Evolutionary conservation across 495 filamentous ascomycete species (phyloP), one percentile per base, ranked within the genome.

Genomic region (Aspergillus affinis): DNA sequence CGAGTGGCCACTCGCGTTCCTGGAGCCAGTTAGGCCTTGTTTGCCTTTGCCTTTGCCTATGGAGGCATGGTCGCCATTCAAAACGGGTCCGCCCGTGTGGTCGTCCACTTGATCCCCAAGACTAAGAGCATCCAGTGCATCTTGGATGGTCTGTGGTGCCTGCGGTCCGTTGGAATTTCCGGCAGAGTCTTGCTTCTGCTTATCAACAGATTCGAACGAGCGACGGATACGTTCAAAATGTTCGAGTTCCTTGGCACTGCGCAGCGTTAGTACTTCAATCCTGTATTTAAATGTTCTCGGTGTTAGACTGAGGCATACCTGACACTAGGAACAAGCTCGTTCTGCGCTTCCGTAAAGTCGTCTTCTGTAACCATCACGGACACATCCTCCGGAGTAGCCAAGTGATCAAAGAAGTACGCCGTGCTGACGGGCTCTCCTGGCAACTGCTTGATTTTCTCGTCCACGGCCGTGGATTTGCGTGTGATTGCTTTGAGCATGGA

Each of bases 401-500:
- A 77, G 71, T 97, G 92, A 65, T 98, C 94, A 64, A 98, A 98
- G 78, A 93, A 98, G 72, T 91, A 91, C 17, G 93, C 93, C 4
- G 92, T 93, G 15, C 86, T 87, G 55, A 97, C 83, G n/a, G 79
- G 80, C 7, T 76, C 81, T 48, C 72, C 74, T 0, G 83, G 78
- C 2, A 82, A 62, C 15, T 71, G 76, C 29, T 82, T 81, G 67
- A 98, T 89, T 76, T 96, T 96, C 36, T 84, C 77, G 68, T 98
- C 94, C 15, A 97, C 92, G 2, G 85, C 80, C 2, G 84, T 81
- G 0, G 95, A 92, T 70, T 96, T 92, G 5, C 94, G 86, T 0
- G 93, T 98, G 58, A 98, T 92, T 6, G 95, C 94, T 72, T 98
- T 98, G 53, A 98, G 87, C 95, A 98, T 98, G 41, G 94, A 90